phyloP scores from a whole-genome alignment of 2,329 filamentous ascomycete genomes.

The Fusarium gaditjirri region DNA sequence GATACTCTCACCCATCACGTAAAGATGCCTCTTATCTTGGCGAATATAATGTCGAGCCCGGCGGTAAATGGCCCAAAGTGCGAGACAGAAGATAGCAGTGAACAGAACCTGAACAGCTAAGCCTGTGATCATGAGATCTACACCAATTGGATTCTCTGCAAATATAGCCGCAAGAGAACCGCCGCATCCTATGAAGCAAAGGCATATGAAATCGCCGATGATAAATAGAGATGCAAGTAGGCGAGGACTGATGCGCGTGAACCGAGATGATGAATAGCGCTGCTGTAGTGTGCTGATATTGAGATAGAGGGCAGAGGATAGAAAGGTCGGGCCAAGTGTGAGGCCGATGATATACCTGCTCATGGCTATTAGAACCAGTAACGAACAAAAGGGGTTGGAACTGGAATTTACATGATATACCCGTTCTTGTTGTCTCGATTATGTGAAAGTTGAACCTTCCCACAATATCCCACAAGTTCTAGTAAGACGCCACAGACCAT shows the following conservation, averaged over 20 bases:
- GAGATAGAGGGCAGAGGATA: neutral
- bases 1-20: neutral
- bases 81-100: neutral
- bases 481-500: neutral
- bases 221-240: neutral
- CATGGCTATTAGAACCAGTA: neutral
- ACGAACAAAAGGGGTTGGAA: too few species aligned
- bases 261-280: neutral
- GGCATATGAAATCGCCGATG: neutral
- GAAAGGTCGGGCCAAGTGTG: neutral
- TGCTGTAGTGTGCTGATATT: neutral
- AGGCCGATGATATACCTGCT: neutral
- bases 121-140: neutral
- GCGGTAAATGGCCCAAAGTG: neutral
- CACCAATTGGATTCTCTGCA: neutral
- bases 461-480: neutral
- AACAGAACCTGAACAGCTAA: slow-evolving; percentile 1
- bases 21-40: neutral
- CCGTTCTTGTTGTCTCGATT: neutral
- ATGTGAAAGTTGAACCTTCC: neutral
- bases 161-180: neutral
- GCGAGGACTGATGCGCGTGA: neutral
- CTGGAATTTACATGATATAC: neutral
- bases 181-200: neutral
- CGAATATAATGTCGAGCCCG: neutral